Conservation (phyloP, 2,329 filamentous ascomycete genomes). For the Colletotrichum tropicicola region DNA sequence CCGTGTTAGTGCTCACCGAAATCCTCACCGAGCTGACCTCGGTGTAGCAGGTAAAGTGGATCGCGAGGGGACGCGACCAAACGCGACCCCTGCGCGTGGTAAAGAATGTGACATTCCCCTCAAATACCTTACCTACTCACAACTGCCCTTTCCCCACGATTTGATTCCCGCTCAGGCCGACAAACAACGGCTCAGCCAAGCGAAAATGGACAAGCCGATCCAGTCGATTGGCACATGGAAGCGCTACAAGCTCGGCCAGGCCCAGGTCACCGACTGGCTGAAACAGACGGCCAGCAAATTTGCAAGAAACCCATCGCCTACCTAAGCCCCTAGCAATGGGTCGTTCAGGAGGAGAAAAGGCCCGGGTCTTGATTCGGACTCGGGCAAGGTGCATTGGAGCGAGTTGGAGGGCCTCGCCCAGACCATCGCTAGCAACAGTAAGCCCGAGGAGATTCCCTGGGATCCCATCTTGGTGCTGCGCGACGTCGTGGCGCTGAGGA, state of each 20-base stretch:
- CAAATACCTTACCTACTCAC: too few species aligned
- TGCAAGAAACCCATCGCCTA: not conserved
- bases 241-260: constrained; percentile 8
- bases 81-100: too few species aligned
- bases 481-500: not conserved
- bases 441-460: not conserved
- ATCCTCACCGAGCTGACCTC: too few species aligned
- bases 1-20: too few species aligned
- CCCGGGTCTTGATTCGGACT: not conserved
- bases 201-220: too few species aligned
- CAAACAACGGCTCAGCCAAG: too few species aligned
- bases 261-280: constrained; percentile 2
- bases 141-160: too few species aligned
- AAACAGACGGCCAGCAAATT: constrained; percentile 6
- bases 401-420: not conserved
- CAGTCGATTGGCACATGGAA: not conserved
- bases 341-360: not conserved
- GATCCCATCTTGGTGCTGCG: not conserved
- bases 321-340: not conserved
- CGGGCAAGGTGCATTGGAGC: not conserved
- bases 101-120: too few species aligned
- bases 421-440: not conserved
- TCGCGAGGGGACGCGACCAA: too few species aligned
- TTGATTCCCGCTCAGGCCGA: too few species aligned
- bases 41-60: too few species aligned